phyloP scores from a whole-genome alignment of 2,329 filamentous ascomycete species.

The Xylariaceae sp. region DNA sequence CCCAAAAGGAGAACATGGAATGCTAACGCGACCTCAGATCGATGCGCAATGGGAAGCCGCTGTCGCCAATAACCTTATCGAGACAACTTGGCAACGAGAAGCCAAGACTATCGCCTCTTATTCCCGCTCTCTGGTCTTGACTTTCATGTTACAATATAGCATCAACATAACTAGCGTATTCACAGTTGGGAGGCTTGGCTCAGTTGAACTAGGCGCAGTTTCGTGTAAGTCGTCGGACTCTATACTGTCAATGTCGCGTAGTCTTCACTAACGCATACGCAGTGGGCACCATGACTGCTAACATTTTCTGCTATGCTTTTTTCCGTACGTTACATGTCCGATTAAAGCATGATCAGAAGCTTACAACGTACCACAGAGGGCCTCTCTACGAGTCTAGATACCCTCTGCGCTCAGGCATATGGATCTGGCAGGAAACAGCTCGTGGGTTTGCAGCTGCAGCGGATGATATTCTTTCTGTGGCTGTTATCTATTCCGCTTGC shows the following conservation, averaged over 20 bases:
- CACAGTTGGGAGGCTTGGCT: conserved; percentile 71
- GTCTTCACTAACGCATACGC: conserved; percentile 12
- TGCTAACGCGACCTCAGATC: conserved; percentile 29
- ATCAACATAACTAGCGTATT: conserved; percentile 80
- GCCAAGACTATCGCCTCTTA: conserved; percentile 73
- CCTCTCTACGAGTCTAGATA: conserved; percentile 87
- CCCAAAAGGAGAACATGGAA: too few species aligned
- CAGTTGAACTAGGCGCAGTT: conserved; percentile 63
- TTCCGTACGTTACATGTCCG: conserved; percentile 40
- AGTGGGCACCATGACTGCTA: conserved; percentile 73
- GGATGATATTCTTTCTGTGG: conserved; percentile 76
- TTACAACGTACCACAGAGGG: conserved; percentile 43
- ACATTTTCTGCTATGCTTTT: conserved; percentile 72
- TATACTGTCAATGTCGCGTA: not conserved
- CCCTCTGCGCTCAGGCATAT: conserved; percentile 89
- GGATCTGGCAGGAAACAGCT: conserved; percentile 86
- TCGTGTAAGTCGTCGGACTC: conserved; percentile 38
- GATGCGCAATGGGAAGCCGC: conserved; percentile 82
- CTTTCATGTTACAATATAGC: conserved; percentile 77
- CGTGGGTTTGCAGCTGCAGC: conserved; percentile 77
- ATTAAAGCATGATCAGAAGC: too few species aligned
- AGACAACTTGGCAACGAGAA: conserved; percentile 89
- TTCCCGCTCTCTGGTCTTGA: conserved; percentile 65
- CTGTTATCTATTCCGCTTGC: conserved; percentile 67
- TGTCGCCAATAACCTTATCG: conserved; percentile 73